phyloP scores from a whole-genome alignment of 805 yeast genomes.

The Metschnikowia dekortorum region DNA sequence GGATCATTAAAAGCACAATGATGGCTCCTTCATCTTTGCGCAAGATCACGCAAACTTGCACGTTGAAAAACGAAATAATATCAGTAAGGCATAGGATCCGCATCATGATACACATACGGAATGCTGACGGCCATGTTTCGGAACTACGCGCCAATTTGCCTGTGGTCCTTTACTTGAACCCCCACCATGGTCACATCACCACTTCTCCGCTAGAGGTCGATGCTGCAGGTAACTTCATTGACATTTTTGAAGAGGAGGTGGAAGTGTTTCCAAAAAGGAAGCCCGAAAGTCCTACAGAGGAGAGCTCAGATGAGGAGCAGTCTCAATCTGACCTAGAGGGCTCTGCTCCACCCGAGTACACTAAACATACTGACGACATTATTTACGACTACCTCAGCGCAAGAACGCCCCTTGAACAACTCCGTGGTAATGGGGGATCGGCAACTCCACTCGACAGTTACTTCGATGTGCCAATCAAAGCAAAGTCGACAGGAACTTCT shows the following conservation, averaged over 20 bases:
- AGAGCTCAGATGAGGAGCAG: conserved; percentile 6
- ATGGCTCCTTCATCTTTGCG: conserved; percentile 38
- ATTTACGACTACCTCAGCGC: conserved; percentile 33
- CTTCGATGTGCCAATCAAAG: conserved; percentile 25
- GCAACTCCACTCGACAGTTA: conserved; percentile 23
- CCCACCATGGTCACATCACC: conserved; percentile 35
- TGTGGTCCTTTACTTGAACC: conserved; percentile 38
- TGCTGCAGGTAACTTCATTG: conserved; percentile 21
- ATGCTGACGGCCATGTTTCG: conserved; percentile 47
- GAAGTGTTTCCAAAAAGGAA: conserved; percentile 26
- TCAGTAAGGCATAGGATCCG: conserved; percentile 44
- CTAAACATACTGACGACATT: conserved; percentile 34
- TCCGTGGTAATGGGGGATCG: conserved; percentile 19
- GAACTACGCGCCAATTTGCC: conserved; percentile 53
- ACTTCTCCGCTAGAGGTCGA: conserved; percentile 33
- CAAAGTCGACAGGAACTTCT: conserved; percentile 8
- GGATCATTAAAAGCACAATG: conserved; percentile 42
- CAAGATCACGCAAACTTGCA: conserved; percentile 42
- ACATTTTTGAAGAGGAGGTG: conserved; percentile 23
- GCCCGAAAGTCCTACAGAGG: conserved; percentile 4
- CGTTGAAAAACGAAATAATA: conserved; percentile 36
- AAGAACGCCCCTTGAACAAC: conserved; percentile 36
- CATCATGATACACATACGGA: conserved; percentile 41
- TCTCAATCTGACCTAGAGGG: conserved; percentile 21
- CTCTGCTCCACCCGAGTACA: conserved; percentile 43